Evolutionary conservation across 2,329 filamentous ascomycete species (phyloP).

Genomic region (Cryphonectria parasitica): DNA sequence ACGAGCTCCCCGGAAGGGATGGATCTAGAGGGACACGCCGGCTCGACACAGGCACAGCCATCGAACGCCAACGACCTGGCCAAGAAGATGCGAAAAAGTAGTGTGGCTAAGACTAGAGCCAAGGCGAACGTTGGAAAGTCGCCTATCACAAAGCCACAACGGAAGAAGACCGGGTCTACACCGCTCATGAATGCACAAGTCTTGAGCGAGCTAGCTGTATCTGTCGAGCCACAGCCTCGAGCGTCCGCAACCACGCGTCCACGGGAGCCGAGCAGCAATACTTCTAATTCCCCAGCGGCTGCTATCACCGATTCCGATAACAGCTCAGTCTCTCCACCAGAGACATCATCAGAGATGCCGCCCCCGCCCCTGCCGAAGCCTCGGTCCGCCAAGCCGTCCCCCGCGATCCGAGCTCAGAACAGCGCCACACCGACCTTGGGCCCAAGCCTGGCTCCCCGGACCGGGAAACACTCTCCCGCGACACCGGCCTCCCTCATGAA

Average conservation of each 20-base stretch:
- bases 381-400: constrained; percentile 67
- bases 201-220: constrained; percentile 54
- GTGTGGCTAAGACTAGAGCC: constrained; percentile 54
- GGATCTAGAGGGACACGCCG: constrained; percentile 52
- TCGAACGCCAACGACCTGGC: constrained; percentile 51
- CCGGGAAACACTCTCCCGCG: constrained; percentile 64
- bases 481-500: constrained; percentile 90
- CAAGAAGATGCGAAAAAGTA: constrained; percentile 59
- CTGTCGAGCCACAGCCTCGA: constrained; percentile 46
- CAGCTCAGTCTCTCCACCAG: constrained; percentile 67
- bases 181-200: constrained; percentile 61
- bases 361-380: constrained; percentile 70
- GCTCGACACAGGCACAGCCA: constrained; percentile 39
- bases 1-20: constrained; percentile 62
- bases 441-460: constrained; percentile 32
- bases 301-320: constrained; percentile 63
- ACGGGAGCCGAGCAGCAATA: constrained; percentile 33
- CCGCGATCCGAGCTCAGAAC: constrained; percentile 64
- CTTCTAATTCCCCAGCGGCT: constrained; percentile 42
- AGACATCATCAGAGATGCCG: constrained; percentile 67
- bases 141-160: constrained; percentile 71
- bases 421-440: constrained; percentile 32
- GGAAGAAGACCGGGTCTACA: constrained; percentile 56
- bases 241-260: constrained; percentile 43
- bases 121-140: constrained; percentile 67